phyloP scores from a whole-genome alignment of 1,284 basidiomycete species.

The Rhodotorula sp. region DNA sequence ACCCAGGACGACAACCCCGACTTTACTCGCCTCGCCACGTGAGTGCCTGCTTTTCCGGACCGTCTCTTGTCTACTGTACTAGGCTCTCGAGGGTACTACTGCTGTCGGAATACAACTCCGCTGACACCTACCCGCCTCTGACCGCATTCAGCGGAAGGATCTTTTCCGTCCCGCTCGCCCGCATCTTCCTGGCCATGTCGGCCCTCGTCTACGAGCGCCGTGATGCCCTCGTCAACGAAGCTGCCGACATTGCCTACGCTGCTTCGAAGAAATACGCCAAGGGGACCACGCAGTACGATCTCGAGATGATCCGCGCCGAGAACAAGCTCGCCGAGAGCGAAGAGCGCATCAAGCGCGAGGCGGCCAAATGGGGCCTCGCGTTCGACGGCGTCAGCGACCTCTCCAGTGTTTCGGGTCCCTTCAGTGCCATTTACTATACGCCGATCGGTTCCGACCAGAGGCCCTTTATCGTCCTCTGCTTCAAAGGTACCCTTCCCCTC shows the following conservation, averaged over 20 bases:
- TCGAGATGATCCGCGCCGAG: conserved; percentile 9
- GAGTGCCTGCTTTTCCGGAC: background rate
- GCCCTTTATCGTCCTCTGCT: conserved; percentile 34
- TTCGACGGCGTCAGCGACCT: conserved; percentile 30
- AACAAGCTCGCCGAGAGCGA: conserved; percentile 10
- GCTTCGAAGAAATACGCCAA: background rate
- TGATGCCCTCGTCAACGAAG: conserved; percentile 18
- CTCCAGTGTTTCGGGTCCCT: conserved; percentile 16
- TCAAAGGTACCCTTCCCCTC: conserved; percentile 23
- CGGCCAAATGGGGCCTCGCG: conserved; percentile 18
- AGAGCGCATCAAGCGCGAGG: conserved; percentile 21
- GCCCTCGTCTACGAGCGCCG: conserved; percentile 29
- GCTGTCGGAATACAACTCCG: too few species aligned
- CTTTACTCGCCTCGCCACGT: conserved; percentile 23
- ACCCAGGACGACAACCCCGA: conserved; percentile 17
- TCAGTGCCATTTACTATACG: conserved; percentile 27
- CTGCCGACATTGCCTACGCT: conserved; percentile 4
- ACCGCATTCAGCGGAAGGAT: conserved; percentile 3
- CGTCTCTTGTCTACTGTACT: background rate
- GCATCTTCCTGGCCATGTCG: conserved; percentile 23
- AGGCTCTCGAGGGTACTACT: too few species aligned
- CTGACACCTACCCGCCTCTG: background rate
- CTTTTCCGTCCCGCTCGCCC: conserved; percentile 32
- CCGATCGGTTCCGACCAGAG: background rate
- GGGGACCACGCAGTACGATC: background rate